These are phyloP conservation scores for Delonix regia DNA, from an alignment of 306 rosid species.

Conservation along the genomic window DNA sequence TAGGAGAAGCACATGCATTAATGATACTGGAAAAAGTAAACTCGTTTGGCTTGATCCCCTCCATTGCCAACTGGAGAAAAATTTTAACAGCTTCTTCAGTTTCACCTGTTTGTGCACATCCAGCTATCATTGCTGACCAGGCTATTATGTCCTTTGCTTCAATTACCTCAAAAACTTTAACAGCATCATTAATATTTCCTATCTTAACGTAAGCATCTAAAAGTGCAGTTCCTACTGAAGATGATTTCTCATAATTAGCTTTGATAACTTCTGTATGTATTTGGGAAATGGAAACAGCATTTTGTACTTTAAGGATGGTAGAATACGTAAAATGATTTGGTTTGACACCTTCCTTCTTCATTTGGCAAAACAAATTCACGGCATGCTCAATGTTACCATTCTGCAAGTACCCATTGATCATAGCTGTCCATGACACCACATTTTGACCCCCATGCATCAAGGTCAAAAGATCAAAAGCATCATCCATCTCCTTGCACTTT, in stretches of 20 bases:
- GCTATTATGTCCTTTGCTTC: constrained; percentile 75
- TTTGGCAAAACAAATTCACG: constrained; percentile 61
- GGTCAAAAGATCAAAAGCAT: constrained; percentile 62
- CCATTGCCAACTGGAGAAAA: constrained; percentile 61
- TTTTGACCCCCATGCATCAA: constrained; percentile 44
- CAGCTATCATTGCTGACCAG: constrained; percentile 93
- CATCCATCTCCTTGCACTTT: constrained; percentile 68
- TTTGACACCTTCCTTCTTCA: constrained; percentile 67
- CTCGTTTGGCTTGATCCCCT: constrained; percentile 72
- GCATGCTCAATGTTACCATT: constrained; percentile 61
- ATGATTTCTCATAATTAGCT: constrained; percentile 66
- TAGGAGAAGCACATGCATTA: constrained; percentile 77
- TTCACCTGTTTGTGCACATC: constrained; percentile 79
- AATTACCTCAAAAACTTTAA: constrained; percentile 65
- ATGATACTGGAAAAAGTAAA: constrained; percentile 79
- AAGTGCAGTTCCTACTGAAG: constrained; percentile 85
- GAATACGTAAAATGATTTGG: constrained; percentile 91
- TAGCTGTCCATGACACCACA: constrained; percentile 93
- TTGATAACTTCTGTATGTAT: constrained; percentile 78
- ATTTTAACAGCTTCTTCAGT: constrained; percentile 62
- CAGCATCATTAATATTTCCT: constrained; percentile 57
- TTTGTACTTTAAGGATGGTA: constrained; percentile 69
- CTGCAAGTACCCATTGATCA: constrained; percentile 79
- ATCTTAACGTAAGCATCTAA: constrained; percentile 73
- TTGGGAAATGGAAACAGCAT: constrained; percentile 52